Percentiles rank a stretch among this genome's conserved stretches.
Evolutionary conservation across 345 rosid genomes (phyloP).

Genomic region (Acer saccharum): DNA sequence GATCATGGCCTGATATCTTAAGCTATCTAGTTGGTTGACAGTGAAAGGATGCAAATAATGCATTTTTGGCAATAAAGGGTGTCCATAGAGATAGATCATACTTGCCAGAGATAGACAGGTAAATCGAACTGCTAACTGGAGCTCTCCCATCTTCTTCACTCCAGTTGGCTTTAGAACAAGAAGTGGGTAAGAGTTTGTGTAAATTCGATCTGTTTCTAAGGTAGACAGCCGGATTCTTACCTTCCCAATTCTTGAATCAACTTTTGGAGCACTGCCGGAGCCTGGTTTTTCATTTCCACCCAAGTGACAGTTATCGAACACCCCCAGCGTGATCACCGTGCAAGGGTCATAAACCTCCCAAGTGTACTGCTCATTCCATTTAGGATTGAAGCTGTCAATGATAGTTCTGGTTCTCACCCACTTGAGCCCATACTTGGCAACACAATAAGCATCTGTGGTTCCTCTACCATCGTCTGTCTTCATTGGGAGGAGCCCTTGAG

Average conservation of each 20-base stretch:
- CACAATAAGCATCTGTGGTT: slow-evolving; percentile 79
- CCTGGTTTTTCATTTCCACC: slow-evolving; percentile 60
- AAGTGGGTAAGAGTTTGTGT: slow-evolving; percentile 80
- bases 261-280: slow-evolving; percentile 41
- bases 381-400: slow-evolving; percentile 66
- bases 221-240: slow-evolving; percentile 79
- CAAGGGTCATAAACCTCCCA: slow-evolving; percentile 90
- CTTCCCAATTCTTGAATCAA: slow-evolving; percentile 76
- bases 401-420: slow-evolving; percentile 88
- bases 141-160: slow-evolving; percentile 89
- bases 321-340: slow-evolving; percentile 81
- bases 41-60: slow-evolving; percentile 85
- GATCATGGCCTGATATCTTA: slow-evolving; percentile 81
- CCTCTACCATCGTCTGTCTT: slow-evolving; percentile 66
- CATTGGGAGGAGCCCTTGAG: slow-evolving; percentile 79
- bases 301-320: slow-evolving; percentile 82
- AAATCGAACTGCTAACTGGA: slow-evolving; percentile 76
- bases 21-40: slow-evolving; percentile 74
- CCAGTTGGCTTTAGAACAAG: slow-evolving; percentile 68
- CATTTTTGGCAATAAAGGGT: slow-evolving; percentile 85
- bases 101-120: slow-evolving; percentile 70
- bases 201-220: slow-evolving; percentile 67
- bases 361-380: slow-evolving; percentile 90
- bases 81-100: slow-evolving; percentile 72
- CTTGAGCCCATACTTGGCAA: slow-evolving; percentile 83